Evolutionary conservation across 768 basidiomycete species (phyloP), one percentile per base, ranked within the genome.

Genomic region (Boletus edulis): DNA sequence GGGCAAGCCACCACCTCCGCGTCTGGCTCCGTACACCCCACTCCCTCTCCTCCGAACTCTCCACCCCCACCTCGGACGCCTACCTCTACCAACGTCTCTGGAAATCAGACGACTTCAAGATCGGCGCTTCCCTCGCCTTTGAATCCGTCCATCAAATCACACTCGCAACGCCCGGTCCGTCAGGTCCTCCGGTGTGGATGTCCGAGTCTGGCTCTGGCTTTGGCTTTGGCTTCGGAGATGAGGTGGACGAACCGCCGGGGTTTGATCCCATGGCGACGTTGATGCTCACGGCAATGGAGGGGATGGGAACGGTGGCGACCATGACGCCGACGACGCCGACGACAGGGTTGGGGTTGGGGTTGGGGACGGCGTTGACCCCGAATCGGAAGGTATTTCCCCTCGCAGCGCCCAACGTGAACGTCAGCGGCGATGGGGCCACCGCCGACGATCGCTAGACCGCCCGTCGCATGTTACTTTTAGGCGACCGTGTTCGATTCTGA

Each of bases 81-180:
- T 81, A 78, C 62, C 68, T 83, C 53, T 87, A 81, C 67, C 84
- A 86, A 60, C 81, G 85, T 18, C 72, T 88, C 63, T 87, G 81
- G 79, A 85, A 85, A 67, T 74, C 74, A 20, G 85, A 87, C 61
- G 68, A 72, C 15, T 82, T 87, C 66, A 85, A 83, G 63, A 62
- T 88, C 15, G 85, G 86, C 17, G 75, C 76, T 0, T 0, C 67
- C 29, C 78, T 87, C 32, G 75, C 81, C 55, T 87, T 87, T 54
- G 76, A 76, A 9, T 64, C 84, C 41, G 76, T 81, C 6, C 62
- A 62, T 35, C 81, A 76, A 61, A 70, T 84, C 63, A 65, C 82
- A 17, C 79, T 85, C 72, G 85, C 76, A 11, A 74, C 78, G 11
- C 55, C 61, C n/a, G 38, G 35, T 17, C 14, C 35, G 35, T 5